A percentile compares a stretch with the other conserved stretches of the same genome.
Evolutionary conservation across 1,284 basidiomycete species (phyloP).

Genomic region (Porodaedalea pini): DNA sequence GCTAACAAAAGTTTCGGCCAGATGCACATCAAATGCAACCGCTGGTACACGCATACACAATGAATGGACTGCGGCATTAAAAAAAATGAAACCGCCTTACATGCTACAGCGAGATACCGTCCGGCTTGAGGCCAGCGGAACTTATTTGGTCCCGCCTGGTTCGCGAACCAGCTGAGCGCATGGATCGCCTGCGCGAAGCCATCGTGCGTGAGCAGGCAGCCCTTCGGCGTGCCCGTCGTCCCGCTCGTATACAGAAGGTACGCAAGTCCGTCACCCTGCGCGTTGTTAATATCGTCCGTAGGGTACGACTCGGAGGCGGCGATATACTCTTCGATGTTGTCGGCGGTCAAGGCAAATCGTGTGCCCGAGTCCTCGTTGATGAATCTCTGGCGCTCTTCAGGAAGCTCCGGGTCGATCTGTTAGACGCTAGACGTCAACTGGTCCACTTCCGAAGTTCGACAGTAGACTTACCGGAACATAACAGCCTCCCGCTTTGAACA

Average conservation of each 20-base stretch:
- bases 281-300: constrained; percentile 31
- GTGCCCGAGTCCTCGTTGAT: constrained; percentile 45
- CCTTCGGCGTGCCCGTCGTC: constrained; percentile 54
- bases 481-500: constrained; percentile 50
- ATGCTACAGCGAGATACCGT: constrained; percentile 43
- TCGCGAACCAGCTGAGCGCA: constrained; percentile 39
- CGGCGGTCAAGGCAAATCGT: constrained; percentile 40
- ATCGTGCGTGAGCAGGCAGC: constrained; percentile 48
- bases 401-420: constrained; percentile 53
- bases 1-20: constrained; percentile 43
- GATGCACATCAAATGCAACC: constrained; percentile 50
- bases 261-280: constrained; percentile 36
- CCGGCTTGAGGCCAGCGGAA: constrained; percentile 7
- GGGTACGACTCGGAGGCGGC: constrained; percentile 6
- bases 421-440: too few species aligned
- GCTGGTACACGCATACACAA: constrained; percentile 27
- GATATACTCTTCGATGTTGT: constrained; percentile 24
- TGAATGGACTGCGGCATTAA: neutral
- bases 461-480: constrained; percentile 45
- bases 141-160: constrained; percentile 23
- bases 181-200: constrained; percentile 43
- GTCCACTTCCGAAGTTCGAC: neutral
- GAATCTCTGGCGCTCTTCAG: constrained; percentile 44
- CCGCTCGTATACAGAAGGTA: constrained; percentile 55
- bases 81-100: constrained; percentile 27